Base-by-base conservation (phyloP, 2,329 filamentous ascomycete species). In the Huntiella savannae region DNA sequence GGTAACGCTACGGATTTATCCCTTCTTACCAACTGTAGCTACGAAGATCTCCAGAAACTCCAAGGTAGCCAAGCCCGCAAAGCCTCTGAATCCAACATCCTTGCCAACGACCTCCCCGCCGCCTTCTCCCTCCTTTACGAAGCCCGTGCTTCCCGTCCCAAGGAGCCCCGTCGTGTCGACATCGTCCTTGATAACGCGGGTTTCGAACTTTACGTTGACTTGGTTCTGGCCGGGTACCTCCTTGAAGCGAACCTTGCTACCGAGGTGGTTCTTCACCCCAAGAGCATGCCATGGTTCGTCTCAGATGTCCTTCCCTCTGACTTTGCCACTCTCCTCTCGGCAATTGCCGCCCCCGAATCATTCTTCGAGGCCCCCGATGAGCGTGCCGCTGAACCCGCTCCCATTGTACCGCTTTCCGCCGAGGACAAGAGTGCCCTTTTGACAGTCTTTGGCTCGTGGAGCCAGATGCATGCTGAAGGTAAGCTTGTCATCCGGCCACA, bases 261-360 rank as follows among this genome's bases (percentile, higher is more conserved):
- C 0, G 76, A 77, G 17, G 71, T 98, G 11, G 77, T 96, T 15
- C 71, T 98, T 7, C 87, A 94, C 57, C 87, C 91, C 44, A 98
- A 98, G 65, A 79, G 77, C 16, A 87, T 98, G 49, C 91, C 91
- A 1, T 98, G 91, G 91, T 98, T 96, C 58, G 91, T 98, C 41
- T 95, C 86, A 1, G 91, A 98, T 56, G 91, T 96, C 3, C 63
- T 94, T 8, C 87, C 88, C 0, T 70, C 67, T 36, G 91, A 98
- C 62, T 95, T 96, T 55, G 70, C 69, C 1, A 77, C 79, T n/a
- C 71, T 96, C 2, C 73, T 98, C 44, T 77, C 73, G 52, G 83
- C 81, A 4, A 71, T 98, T n/a, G 74, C 79, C 5, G 71, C 77
- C 54, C 83, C 91, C 1, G 76, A 79, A 54, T 56, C 63, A 8